Evolutionary conservation across 768 basidiomycete species (phyloP), one percentile per base, ranked within the genome.

Genomic region (Pulveroboletus ravenelii): DNA sequence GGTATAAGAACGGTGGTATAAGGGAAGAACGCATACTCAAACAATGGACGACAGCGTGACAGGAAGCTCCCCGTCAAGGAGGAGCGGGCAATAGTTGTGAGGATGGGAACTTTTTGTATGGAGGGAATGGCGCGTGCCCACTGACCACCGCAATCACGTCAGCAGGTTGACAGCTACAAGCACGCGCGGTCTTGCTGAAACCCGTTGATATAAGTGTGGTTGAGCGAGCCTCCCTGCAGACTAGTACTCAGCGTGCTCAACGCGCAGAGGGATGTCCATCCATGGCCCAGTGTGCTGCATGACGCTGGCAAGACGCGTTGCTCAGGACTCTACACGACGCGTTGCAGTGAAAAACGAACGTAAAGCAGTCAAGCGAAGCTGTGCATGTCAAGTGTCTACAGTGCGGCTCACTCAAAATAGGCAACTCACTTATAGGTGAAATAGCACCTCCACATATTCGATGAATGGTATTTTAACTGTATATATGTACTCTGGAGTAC

Each of bases 21-120:
- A 55, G 55, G 36, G 40, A 68, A 42, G 46, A 65, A 48, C 42
- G 58, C 65, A 69, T 68, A 51, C 49, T 55, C 58, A 52, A 52
- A 64, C 37, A 52, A 59, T 45, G 54, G 53, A 48, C 53, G 44
- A 52, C 41, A 51, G 29, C 48, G 40, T 45, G 40, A 48, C 40
- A 36, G 34, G 47, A 53, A 50, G 41, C 45, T 36, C 40, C 53
- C 48, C 38, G 41, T 47, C 40, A 46, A 54, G 45, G 50, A 42
- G 41, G n/a, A 37, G 47, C 37, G 45, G n/a, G n/a, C 40, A 43
- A 41, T 35, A n/a, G 32, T 15, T 5, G 36, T 23, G 51, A 43
- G 44, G 35, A 46, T 38, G 45, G 41, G 34, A 37, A 52, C 46
- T 46, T 53, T 55, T 47, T 44, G 46, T 49, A 39, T 10, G 20